Conservation (phyloP, 73 alveolate species). For the Paramecium primaurelia region DNA sequence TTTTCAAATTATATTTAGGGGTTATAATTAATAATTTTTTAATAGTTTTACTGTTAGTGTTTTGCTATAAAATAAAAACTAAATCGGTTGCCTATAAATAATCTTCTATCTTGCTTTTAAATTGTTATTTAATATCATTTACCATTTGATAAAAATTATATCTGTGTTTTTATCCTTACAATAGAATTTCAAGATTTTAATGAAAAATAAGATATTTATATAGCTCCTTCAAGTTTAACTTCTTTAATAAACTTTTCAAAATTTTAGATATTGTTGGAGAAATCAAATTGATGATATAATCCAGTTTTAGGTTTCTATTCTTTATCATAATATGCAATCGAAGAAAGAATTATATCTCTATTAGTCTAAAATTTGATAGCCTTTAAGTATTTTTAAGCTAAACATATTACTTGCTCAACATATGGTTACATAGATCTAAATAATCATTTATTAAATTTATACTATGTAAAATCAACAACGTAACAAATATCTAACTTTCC, state of each 20-base stretch:
- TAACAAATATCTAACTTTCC: background rate
- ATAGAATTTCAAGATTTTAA: too few relatives aligned
- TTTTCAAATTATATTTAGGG: too few relatives aligned
- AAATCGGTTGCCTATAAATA: too few relatives aligned
- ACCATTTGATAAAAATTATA: too few relatives aligned
- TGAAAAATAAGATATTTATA: too few relatives aligned
- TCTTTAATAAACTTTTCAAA: background rate
- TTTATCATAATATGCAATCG: background rate
- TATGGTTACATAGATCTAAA: conserved; percentile 29
- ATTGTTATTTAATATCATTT: too few relatives aligned
- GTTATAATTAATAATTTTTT: too few relatives aligned
- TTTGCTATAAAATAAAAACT: too few relatives aligned
- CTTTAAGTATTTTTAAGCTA: background rate
- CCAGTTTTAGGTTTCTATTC: background rate
- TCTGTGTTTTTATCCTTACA: too few relatives aligned
- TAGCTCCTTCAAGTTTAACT: conserved; percentile 30
- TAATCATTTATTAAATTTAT: background rate
- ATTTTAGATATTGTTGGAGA: background rate
- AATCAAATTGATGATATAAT: background rate
- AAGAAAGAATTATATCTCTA: background rate
- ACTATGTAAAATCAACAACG: background rate
- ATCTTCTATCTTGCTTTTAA: too few relatives aligned
- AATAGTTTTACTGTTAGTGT: too few relatives aligned
- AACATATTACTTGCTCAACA: background rate
- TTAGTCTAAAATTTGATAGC: background rate